Percentiles rank a stretch among this genome's conserved stretches.
These are phyloP conservation scores for Isoetes engelmannii DNA, from an alignment of 83 land plant genomes.

Conservation along the genomic window DNA sequence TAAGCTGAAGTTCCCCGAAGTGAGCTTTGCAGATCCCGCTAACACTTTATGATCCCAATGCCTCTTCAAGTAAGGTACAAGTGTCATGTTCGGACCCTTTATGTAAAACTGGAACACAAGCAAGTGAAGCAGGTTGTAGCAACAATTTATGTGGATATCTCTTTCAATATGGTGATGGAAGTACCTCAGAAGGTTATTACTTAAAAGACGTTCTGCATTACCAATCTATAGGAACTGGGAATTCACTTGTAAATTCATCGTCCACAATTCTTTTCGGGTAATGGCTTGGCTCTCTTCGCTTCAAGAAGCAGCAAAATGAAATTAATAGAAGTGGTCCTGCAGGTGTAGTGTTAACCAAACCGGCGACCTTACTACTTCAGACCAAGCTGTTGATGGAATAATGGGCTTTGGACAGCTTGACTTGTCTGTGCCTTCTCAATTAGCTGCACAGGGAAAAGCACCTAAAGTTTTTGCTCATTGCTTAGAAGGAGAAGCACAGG, in stretches of 20 bases:
- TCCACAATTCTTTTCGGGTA: conserved; percentile 74
- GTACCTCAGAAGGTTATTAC: conserved; percentile 76
- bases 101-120: conserved; percentile 33
- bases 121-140: conserved; percentile 21
- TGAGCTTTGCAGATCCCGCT: conserved; percentile 44
- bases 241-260: conserved; percentile 35
- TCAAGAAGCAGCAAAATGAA: neutral
- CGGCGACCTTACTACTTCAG: conserved; percentile 46
- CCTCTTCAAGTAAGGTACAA: conserved; percentile 42
- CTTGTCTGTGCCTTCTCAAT: conserved; percentile 56
- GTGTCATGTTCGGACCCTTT: conserved; percentile 44
- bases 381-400: conserved; percentile 65
- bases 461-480: conserved; percentile 63
- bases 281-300: conserved; percentile 5
- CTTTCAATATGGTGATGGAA: conserved; percentile 83
- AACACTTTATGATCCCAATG: conserved; percentile 46
- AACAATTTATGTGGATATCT: conserved; percentile 43
- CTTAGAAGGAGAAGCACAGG: conserved; percentile 53
- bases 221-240: conserved; percentile 28
- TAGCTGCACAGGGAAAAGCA: conserved; percentile 53
- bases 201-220: conserved; percentile 48
- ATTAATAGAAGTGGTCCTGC: neutral
- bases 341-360: conserved; percentile 50
- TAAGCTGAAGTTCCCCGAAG: neutral
- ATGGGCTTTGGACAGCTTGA: conserved; percentile 71